Percentiles rank a stretch among this genome's conserved stretches.
These are phyloP conservation scores for Lagenidium giganteum DNA, from an alignment of 352 stramenopile genomes.

Conservation along the genomic window DNA sequence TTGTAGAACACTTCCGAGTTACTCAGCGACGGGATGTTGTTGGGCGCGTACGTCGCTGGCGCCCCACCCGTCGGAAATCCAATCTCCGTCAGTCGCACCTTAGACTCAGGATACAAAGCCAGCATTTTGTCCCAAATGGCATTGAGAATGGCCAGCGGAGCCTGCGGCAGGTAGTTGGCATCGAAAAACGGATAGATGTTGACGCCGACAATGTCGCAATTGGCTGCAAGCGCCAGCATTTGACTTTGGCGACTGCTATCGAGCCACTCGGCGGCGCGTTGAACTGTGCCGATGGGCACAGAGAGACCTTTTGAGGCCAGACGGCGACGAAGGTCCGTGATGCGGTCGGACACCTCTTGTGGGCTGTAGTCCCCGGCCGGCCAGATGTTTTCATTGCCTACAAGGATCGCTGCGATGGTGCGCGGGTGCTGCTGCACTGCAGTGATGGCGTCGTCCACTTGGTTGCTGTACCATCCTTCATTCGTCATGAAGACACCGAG, in stretches of 20 bases:
- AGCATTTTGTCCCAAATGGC: constrained; percentile 53
- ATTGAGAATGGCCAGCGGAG: constrained; percentile 47
- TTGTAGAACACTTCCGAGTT: constrained; percentile 57
- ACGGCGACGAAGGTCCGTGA: constrained; percentile 23
- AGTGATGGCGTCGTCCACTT: constrained; percentile 38
- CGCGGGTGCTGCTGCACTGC: constrained; percentile 42
- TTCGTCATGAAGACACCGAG: constrained; percentile 75
- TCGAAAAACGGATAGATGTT: constrained; percentile 84
- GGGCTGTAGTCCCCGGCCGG: constrained; percentile 36
- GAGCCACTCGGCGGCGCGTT: constrained; percentile 64
- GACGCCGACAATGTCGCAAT: constrained; percentile 70
- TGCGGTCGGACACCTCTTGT: constrained; percentile 24
- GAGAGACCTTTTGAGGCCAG: constrained; percentile 20
- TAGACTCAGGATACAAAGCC: constrained; percentile 30
- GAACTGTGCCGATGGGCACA: constrained; percentile 64
- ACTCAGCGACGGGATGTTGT: constrained; percentile 43
- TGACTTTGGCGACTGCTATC: constrained; percentile 12
- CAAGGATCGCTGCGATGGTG: constrained; percentile 53
- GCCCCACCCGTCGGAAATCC: constrained; percentile 47
- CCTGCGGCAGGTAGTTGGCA: constrained; percentile 32
- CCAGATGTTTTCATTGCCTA: constrained; percentile 75
- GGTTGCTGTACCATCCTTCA: constrained; percentile 48
- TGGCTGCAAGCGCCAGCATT: constrained; percentile 42
- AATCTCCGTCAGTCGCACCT: constrained; percentile 65
- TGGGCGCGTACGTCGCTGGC: constrained; percentile 21